Percentiles rank a stretch among this genome's conserved stretches.
phyloP scores from a whole-genome alignment of 2,329 filamentous ascomycete species.

The Aspergillus oerlinghausenensis region DNA sequence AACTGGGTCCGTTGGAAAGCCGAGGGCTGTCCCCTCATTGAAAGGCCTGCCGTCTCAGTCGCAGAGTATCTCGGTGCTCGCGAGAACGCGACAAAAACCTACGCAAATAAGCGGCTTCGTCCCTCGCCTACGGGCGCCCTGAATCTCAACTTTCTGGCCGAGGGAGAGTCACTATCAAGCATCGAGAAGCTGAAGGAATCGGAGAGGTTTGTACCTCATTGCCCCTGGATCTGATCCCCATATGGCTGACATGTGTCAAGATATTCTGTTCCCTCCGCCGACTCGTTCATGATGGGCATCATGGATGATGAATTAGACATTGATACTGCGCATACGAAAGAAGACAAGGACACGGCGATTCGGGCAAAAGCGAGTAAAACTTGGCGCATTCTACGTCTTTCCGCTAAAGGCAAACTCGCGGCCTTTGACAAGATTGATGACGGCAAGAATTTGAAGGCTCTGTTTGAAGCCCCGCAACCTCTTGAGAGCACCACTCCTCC shows the following conservation, averaged over 20 bases:
- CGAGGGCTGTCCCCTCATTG: conserved; percentile 84
- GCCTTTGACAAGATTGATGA: conserved; percentile 86
- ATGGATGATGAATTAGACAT: conserved; percentile 79
- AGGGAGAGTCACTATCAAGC: conserved; percentile 56
- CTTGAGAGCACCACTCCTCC: conserved; percentile 12
- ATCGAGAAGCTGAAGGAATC: conserved; percentile 66
- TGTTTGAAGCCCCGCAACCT: conserved; percentile 37
- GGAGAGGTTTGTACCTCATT: conserved; percentile 42
- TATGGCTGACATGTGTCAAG: conserved; percentile 35
- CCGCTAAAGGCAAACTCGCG: conserved; percentile 67
- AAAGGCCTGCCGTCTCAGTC: conserved; percentile 65
- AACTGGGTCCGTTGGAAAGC: conserved; percentile 99
- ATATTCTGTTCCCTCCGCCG: conserved; percentile 64
- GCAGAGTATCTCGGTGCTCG: conserved; percentile 67
- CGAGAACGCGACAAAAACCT: conserved; percentile 59
- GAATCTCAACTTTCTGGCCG: conserved; percentile 72
- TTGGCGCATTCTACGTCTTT: conserved; percentile 83
- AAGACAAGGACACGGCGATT: conserved; percentile 55
- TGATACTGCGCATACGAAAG: conserved; percentile 67
- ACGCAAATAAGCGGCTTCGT: conserved; percentile 67
- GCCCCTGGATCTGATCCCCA: background rate
- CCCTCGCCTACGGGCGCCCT: conserved; percentile 66
- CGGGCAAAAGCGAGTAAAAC: conserved; percentile 81
- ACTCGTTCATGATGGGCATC: conserved; percentile 68
- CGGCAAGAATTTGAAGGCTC: conserved; percentile 60